A percentile compares a stretch with the other conserved stretches of the same genome.
These are phyloP conservation scores for Syzygium malaccense DNA, from an alignment of 441 rosid species.

Conservation along the genomic window DNA sequence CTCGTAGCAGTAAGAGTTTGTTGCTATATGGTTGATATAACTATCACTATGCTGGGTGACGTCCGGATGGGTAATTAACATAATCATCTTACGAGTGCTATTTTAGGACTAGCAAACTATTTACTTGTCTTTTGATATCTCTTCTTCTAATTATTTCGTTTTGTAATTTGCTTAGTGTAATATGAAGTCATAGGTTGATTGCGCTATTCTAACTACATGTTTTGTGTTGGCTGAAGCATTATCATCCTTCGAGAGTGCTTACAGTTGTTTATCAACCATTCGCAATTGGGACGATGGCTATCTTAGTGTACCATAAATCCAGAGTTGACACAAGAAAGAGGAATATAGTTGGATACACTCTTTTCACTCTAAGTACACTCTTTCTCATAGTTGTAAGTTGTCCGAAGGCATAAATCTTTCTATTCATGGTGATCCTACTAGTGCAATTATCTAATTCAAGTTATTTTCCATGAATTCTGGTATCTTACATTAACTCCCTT, in stretches of 20 bases:
- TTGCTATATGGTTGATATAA: background rate
- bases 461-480: background rate
- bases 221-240: slow-evolving; percentile 22
- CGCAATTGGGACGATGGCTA: slow-evolving; percentile 33
- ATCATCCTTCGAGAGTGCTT: slow-evolving; percentile 82
- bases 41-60: background rate
- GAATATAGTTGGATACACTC: no score
- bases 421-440: background rate
- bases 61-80: no score
- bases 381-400: slow-evolving; percentile 12
- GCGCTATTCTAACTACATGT: background rate
- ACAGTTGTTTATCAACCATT: slow-evolving; percentile 73
- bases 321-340: no score
- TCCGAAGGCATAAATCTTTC: background rate
- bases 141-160: no score
- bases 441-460: background rate
- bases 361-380: no score
- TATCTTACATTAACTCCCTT: background rate
- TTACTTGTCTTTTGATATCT: background rate
- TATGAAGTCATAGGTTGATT: background rate
- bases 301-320: no score
- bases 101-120: background rate
- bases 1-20: background rate
- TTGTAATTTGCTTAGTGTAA: background rate
- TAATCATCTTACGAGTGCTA: background rate